phyloP scores from a whole-genome alignment of 495 filamentous ascomycete species.

The Apiosordaria backusii region DNA sequence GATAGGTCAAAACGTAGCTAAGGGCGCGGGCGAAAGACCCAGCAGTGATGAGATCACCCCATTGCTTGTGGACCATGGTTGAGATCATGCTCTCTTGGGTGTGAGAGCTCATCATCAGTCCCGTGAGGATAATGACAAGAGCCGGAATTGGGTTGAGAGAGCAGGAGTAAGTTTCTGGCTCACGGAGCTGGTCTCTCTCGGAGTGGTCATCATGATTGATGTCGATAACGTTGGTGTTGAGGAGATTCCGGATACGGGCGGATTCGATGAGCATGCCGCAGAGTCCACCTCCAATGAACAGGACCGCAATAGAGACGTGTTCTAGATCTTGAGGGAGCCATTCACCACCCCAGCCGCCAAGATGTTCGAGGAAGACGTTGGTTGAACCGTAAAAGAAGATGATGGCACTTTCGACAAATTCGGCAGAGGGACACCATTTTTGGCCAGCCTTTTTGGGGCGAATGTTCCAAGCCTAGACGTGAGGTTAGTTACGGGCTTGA shows the following conservation, averaged over 20 bases:
- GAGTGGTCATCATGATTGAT: constrained; percentile 35
- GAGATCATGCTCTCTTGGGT: constrained; percentile 81
- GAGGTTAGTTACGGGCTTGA: constrained; percentile 19
- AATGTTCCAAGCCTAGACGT: constrained; percentile 74
- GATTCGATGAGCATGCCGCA: constrained; percentile 95
- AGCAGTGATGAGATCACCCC: constrained; percentile 82
- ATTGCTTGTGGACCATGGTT: constrained; percentile 91
- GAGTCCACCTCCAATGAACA: constrained; percentile 94
- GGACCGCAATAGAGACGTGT: constrained; percentile 85
- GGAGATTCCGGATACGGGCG: constrained; percentile 58
- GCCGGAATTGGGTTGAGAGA: constrained; percentile 89
- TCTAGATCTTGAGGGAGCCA: constrained; percentile 83
- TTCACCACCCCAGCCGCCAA: constrained; percentile 61
- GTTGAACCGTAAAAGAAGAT: constrained; percentile 86
- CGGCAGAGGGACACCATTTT: constrained; percentile 68
- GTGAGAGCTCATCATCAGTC: constrained; percentile 93
- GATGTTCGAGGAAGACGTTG: constrained; percentile 91
- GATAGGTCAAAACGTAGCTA: constrained; percentile 76
- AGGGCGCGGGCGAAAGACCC: constrained; percentile 72
- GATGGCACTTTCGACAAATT: constrained; percentile 82
- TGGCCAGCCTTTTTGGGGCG: constrained; percentile 63
- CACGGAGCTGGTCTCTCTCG: constrained; percentile 48
- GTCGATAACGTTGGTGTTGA: constrained; percentile 60
- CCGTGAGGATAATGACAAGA: constrained; percentile 78
- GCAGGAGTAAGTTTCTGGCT: constrained; percentile 65